Evolutionary conservation across 2,329 filamentous ascomycete genomes (phyloP).

Genomic region (Gaeumannomyces sp.): DNA sequence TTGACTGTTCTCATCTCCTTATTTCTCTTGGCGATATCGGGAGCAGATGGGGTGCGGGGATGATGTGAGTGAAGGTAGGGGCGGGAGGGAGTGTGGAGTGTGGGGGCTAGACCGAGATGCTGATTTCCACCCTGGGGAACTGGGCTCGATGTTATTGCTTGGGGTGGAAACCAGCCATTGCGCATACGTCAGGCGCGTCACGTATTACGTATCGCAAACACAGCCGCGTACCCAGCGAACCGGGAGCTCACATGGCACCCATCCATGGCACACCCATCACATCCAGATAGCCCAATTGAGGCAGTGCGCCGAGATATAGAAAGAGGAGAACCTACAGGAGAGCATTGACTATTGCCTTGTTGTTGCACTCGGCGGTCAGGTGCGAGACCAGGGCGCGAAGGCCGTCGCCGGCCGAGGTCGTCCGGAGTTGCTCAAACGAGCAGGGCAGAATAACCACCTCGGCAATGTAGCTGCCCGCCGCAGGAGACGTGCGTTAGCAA

Average conservation of each 20-base stretch:
- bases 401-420: conserved; percentile 55
- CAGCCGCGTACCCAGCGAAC: background rate
- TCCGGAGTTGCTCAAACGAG: conserved; percentile 68
- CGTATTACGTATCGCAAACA: background rate
- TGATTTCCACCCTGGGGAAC: too few relatives aligned
- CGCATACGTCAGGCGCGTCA: background rate
- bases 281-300: background rate
- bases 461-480: conserved; percentile 49
- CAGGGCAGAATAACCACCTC: conserved; percentile 58
- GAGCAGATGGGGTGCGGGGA: background rate
- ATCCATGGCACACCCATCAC: too few relatives aligned
- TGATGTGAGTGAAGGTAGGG: background rate
- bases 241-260: conserved; percentile 5
- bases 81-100: background rate
- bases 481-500: conserved; percentile 1
- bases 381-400: conserved; percentile 56
- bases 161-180: too few relatives aligned
- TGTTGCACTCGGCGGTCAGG: conserved; percentile 56
- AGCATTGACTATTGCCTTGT: conserved; percentile 66
- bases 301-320: conserved; percentile 1
- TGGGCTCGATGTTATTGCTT: too few relatives aligned
- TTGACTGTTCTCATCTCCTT: background rate
- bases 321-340: conserved; percentile 51
- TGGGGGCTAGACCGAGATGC: too few relatives aligned
- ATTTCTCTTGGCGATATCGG: background rate